phyloP scores from a whole-genome alignment of 176 grass and related monocot genomes.

The Triticum turgidum region DNA sequence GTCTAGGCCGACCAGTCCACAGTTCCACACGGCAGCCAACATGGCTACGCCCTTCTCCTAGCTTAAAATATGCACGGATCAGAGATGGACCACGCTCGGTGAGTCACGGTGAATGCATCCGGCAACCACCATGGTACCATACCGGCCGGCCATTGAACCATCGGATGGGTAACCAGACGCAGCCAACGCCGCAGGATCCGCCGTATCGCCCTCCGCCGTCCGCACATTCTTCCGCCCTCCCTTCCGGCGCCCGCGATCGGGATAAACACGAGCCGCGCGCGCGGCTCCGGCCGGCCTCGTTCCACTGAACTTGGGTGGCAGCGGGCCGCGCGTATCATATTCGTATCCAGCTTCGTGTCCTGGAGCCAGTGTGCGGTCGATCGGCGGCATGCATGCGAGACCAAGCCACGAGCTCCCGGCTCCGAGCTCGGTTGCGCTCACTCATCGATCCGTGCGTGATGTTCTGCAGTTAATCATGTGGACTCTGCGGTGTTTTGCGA shows the following conservation, averaged over 20 bases:
- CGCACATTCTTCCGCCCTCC: too few relatives aligned
- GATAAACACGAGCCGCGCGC: too few relatives aligned
- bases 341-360: background rate
- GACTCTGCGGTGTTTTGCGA: background rate
- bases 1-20: too few relatives aligned
- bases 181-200: background rate
- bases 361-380: background rate
- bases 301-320: background rate
- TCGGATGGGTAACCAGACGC: background rate
- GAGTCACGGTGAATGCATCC: too few relatives aligned
- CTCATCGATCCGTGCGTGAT: too few relatives aligned
- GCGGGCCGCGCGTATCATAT: background rate
- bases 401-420: too few relatives aligned
- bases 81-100: background rate
- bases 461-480: background rate
- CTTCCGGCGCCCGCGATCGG: background rate
- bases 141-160: background rate
- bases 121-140: background rate
- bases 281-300: background rate
- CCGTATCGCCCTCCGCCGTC: background rate
- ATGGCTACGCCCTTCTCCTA: background rate
- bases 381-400: too few relatives aligned
- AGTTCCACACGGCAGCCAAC: background rate
- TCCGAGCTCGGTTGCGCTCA: too few relatives aligned
- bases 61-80: background rate